Conservation (phyloP, 805 yeast species). For the Ogataea pini region DNA sequence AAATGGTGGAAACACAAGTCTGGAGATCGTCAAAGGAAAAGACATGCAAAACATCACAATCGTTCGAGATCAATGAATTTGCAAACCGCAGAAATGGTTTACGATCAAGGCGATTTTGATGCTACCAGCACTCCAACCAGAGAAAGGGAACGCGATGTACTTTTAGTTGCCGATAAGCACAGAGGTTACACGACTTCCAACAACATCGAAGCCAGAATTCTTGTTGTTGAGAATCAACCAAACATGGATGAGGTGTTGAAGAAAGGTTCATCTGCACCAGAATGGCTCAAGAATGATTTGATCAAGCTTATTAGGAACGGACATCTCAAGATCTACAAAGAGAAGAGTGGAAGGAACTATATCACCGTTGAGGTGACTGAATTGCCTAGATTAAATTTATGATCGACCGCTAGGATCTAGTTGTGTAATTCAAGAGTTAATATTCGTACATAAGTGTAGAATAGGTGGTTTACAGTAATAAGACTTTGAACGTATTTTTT, state of each 20-base stretch:
- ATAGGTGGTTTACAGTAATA: not conserved
- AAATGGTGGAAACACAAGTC: conserved; percentile 21
- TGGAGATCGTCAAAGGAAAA: conserved; percentile 7
- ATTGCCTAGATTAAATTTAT: conserved; percentile 11
- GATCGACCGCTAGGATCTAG: not conserved
- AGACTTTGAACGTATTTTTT: not conserved
- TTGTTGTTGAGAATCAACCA: conserved; percentile 28
- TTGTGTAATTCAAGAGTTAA: not conserved
- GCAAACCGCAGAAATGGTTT: conserved; percentile 13
- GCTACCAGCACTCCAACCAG: conserved; percentile 20
- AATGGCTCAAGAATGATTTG: conserved; percentile 22
- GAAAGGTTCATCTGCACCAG: conserved; percentile 20
- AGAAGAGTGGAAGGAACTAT: conserved; percentile 20
- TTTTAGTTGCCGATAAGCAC: conserved; percentile 12
- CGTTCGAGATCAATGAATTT: conserved; percentile 6
- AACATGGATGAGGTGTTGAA: conserved; percentile 17
- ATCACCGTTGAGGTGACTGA: conserved; percentile 26
- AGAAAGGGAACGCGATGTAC: conserved; percentile 12
- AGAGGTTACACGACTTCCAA: conserved; percentile 8
- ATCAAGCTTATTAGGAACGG: conserved; percentile 23
- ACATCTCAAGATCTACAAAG: conserved; percentile 18
- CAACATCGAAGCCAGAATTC: conserved; percentile 21
- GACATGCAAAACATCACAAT: conserved; percentile 4
- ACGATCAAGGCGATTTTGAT: conserved; percentile 15
- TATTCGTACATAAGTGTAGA: not conserved